phyloP scores from a whole-genome alignment of 2,329 filamentous ascomycete genomes.

The Fusarium sacchari region DNA sequence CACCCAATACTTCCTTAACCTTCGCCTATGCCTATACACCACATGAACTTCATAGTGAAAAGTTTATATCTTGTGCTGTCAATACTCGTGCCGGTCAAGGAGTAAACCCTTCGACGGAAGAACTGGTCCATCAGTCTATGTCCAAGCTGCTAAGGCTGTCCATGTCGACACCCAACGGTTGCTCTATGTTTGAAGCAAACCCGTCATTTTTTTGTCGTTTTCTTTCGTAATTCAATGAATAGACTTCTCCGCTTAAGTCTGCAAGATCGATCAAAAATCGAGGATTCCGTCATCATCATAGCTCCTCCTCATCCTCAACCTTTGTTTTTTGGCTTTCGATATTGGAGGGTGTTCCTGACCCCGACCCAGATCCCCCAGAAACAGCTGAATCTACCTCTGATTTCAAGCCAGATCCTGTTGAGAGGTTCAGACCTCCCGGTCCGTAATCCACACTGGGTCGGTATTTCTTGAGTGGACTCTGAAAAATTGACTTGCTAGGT shows the following conservation, averaged over 20 bases:
- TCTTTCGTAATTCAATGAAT: slow-evolving; percentile 10
- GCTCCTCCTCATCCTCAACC: slow-evolving; percentile 53
- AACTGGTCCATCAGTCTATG: slow-evolving; percentile 30
- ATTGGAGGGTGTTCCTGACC: slow-evolving; percentile 34
- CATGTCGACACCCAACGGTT: slow-evolving; percentile 19
- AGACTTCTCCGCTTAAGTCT: not conserved
- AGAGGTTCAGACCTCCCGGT: slow-evolving; percentile 38
- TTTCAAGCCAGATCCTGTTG: slow-evolving; percentile 47
- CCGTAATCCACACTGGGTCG: slow-evolving; percentile 64
- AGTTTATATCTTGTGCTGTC: slow-evolving; percentile 12
- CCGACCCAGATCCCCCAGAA: slow-evolving; percentile 36
- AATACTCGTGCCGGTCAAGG: slow-evolving; percentile 6
- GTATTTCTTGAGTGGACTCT: slow-evolving; percentile 81
- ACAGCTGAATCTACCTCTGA: slow-evolving; percentile 48
- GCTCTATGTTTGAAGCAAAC: not conserved
- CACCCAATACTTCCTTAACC: slow-evolving; percentile 1
- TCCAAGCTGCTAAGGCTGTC: slow-evolving; percentile 23
- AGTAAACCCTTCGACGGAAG: not conserved
- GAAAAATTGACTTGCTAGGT: slow-evolving; percentile 59
- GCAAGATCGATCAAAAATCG: not conserved
- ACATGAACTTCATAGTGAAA: slow-evolving; percentile 17
- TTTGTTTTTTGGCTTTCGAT: slow-evolving; percentile 40
- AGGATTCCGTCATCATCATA: slow-evolving; percentile 42
- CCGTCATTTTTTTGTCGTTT: slow-evolving; percentile 12
- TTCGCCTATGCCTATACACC: slow-evolving; percentile 14